These are phyloP conservation scores for Physcia stellaris DNA, from an alignment of 495 filamentous ascomycete genomes.

Conservation along the genomic window DNA sequence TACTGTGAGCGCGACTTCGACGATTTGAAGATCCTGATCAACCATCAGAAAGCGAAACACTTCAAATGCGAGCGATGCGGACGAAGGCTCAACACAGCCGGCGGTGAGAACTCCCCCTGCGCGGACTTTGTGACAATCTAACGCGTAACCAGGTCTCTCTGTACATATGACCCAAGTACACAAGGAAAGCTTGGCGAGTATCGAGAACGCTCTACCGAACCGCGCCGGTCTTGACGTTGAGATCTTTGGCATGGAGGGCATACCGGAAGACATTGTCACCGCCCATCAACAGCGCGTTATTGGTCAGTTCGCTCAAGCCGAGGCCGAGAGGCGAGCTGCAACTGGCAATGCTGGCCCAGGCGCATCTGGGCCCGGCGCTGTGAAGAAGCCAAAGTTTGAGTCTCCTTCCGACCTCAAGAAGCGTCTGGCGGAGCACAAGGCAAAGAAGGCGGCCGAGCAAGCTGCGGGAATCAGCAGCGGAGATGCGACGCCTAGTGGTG, in stretches of 20 bases:
- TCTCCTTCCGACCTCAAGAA: constrained; percentile 65
- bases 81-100: constrained; percentile 82
- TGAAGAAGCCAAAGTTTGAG: constrained; percentile 74
- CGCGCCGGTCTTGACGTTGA: constrained; percentile 75
- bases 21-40: constrained; percentile 87
- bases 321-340: constrained; percentile 63
- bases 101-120: constrained; percentile 45
- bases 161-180: constrained; percentile 98
- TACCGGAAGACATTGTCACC: constrained; percentile 71
- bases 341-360: constrained; percentile 75
- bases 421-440: constrained; percentile 67
- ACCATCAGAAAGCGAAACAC: constrained; percentile 96
- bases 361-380: constrained; percentile 27
- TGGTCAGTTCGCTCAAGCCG: constrained; percentile 67
- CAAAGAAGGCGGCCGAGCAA: constrained; percentile 48
- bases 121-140: no score
- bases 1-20: constrained; percentile 99
- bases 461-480: constrained; percentile 42
- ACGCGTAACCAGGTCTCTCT: constrained; percentile 64
- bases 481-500: constrained; percentile 42
- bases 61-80: constrained; percentile 91
- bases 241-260: constrained; percentile 97
- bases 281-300: constrained; percentile 77
- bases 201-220: constrained; percentile 84
- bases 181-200: constrained; percentile 72